These are phyloP conservation scores for Boletus insuetus DNA, from an alignment of 768 basidiomycete species.

Conservation along the genomic window DNA sequence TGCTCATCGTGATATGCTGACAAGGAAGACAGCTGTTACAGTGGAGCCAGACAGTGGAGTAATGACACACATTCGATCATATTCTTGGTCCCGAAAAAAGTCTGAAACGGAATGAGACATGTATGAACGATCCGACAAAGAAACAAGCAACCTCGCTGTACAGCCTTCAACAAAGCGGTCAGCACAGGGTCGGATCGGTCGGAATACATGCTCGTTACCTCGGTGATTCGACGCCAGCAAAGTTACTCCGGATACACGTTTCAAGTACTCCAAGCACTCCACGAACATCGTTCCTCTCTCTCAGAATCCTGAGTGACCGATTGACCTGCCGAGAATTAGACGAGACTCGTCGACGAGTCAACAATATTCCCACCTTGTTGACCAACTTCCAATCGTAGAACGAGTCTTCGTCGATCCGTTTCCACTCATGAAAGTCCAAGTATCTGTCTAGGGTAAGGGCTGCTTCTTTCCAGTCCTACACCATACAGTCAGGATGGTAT, in stretches of 20 bases:
- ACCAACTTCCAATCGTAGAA: conserved; percentile 93
- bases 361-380: conserved; percentile 50
- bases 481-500: not conserved
- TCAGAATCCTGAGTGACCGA: conserved; percentile 64
- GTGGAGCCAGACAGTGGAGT: not conserved
- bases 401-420: conserved; percentile 77
- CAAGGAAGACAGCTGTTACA: not conserved
- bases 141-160: conserved; percentile 70
- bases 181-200: not conserved
- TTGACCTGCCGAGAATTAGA: conserved; percentile 49
- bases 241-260: conserved; percentile 87
- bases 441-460: conserved; percentile 78
- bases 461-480: conserved; percentile 82
- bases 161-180: conserved; percentile 46
- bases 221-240: conserved; percentile 87
- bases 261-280: conserved; percentile 89
- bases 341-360: no score
- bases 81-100: conserved; percentile 88
- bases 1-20: conserved; percentile 83
- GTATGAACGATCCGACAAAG: not conserved
- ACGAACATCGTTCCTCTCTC: conserved; percentile 77
- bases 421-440: conserved; percentile 89
- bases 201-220: conserved; percentile 41
- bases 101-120: conserved; percentile 45
- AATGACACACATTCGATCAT: conserved; percentile 71